phyloP scores from a whole-genome alignment of 176 grass and related monocot species.

The Musa itinerans region DNA sequence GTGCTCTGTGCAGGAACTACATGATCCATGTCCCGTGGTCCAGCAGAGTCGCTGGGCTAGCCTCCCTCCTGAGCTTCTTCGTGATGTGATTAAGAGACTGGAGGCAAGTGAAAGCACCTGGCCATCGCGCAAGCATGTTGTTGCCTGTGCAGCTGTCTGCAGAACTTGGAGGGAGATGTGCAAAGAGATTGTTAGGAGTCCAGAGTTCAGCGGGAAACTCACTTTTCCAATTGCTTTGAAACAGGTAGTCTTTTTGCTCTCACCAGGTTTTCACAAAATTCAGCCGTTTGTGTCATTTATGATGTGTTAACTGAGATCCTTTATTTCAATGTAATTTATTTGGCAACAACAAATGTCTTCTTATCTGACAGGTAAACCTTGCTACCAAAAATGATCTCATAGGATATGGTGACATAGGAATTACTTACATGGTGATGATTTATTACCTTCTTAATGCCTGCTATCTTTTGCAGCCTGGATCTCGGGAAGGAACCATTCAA shows the following conservation, averaged over 20 bases:
- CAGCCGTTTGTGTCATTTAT: neutral
- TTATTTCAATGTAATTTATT: neutral
- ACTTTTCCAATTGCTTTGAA: constrained; percentile 88
- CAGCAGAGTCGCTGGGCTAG: constrained; percentile 70
- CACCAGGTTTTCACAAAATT: neutral
- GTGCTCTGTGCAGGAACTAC: constrained; percentile 49
- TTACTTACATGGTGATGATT: neutral
- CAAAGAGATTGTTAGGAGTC: constrained; percentile 81
- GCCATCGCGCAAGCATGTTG: constrained; percentile 71
- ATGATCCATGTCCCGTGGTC: constrained; percentile 35
- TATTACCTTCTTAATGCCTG: neutral
- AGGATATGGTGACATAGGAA: neutral
- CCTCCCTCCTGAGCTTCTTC: constrained; percentile 82
- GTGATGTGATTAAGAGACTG: constrained; percentile 62
- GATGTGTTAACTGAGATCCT: neutral
- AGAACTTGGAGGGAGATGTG: constrained; percentile 95
- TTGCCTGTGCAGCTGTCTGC: constrained; percentile 83
- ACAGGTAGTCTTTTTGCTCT: constrained; percentile 45
- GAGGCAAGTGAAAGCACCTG: constrained; percentile 70
- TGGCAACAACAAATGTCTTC: neutral
- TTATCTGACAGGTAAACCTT: too few species aligned
- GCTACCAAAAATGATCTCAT: too few species aligned
- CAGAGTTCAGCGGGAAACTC: constrained; percentile 79
- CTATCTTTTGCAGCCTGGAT: constrained; percentile 64
- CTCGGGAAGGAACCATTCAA: constrained; percentile 79